phyloP scores from a whole-genome alignment of 2,329 filamentous ascomycete species.

The Sporothrix brasiliensis region DNA sequence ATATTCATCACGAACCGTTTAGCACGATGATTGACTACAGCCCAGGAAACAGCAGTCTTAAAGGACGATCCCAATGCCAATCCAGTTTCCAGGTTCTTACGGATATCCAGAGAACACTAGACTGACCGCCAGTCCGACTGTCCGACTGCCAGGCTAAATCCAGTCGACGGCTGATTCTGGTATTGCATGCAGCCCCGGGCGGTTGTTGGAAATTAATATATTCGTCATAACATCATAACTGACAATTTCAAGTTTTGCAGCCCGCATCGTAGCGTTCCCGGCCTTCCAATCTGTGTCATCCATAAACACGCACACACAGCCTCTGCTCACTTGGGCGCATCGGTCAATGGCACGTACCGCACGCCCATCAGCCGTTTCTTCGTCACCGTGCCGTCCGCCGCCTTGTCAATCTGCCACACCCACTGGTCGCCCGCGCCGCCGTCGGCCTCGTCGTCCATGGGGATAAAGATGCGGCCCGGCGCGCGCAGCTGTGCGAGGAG shows the following conservation, averaged over 20 bases:
- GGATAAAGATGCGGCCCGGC: constrained; percentile 82
- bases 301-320: too few species aligned
- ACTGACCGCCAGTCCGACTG: too few species aligned
- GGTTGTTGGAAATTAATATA: not conserved
- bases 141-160: not conserved
- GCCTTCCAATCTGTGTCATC: not conserved
- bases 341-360: constrained; percentile 61
- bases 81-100: too few species aligned
- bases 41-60: too few species aligned
- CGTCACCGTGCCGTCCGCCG: constrained; percentile 62
- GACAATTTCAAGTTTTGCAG: not conserved
- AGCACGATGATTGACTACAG: too few species aligned
- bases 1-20: too few species aligned
- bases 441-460: constrained; percentile 58
- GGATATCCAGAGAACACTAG: too few species aligned
- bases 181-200: not conserved
- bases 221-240: not conserved
- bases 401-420: constrained; percentile 76
- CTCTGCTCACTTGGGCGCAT: constrained; percentile 28
- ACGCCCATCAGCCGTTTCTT: constrained; percentile 69
- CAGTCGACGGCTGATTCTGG: not conserved
- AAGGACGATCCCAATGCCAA: too few species aligned
- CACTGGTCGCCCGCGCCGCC: constrained; percentile 54
- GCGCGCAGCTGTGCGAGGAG: constrained; percentile 75
- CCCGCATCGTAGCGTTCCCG: too few species aligned